A percentile compares a stretch with the other conserved stretches of the same genome.
Conservation (phyloP, 805 yeast genomes). For the Phaffomyces opuntiae region DNA sequence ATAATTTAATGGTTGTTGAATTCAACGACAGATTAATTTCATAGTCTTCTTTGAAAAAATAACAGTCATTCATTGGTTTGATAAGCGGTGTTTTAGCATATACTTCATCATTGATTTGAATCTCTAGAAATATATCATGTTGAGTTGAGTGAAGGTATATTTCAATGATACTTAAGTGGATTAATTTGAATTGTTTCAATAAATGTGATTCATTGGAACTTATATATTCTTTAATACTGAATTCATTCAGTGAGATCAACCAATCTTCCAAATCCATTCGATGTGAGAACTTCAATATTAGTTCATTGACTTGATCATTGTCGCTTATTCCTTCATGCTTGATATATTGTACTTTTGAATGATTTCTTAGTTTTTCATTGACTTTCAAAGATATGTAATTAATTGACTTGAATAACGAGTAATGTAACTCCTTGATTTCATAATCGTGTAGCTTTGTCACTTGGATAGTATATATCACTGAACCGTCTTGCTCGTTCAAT, state of each 20-base stretch:
- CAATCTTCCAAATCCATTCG: slow-evolving; percentile 72
- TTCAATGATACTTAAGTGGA: slow-evolving; percentile 55
- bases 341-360: too few relatives aligned
- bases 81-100: slow-evolving; percentile 75
- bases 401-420: slow-evolving; percentile 52
- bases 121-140: slow-evolving; percentile 53
- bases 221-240: slow-evolving; percentile 49
- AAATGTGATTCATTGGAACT: slow-evolving; percentile 23
- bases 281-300: slow-evolving; percentile 56
- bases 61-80: slow-evolving; percentile 32
- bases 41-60: slow-evolving; percentile 83
- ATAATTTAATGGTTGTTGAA: slow-evolving; percentile 40
- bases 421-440: slow-evolving; percentile 59
- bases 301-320: slow-evolving; percentile 24
- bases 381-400: slow-evolving; percentile 54
- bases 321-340: slow-evolving; percentile 12
- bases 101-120: slow-evolving; percentile 62
- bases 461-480: slow-evolving; percentile 51
- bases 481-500: slow-evolving; percentile 57
- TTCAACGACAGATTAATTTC: slow-evolving; percentile 46
- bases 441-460: slow-evolving; percentile 43
- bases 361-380: slow-evolving; percentile 43
- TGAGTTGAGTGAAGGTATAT: slow-evolving; percentile 34
- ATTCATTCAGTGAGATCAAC: slow-evolving; percentile 61
- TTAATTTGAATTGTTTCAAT: slow-evolving; percentile 47